phyloP scores from a whole-genome alignment of 345 rosid species.

The Corymbia maculata region DNA sequence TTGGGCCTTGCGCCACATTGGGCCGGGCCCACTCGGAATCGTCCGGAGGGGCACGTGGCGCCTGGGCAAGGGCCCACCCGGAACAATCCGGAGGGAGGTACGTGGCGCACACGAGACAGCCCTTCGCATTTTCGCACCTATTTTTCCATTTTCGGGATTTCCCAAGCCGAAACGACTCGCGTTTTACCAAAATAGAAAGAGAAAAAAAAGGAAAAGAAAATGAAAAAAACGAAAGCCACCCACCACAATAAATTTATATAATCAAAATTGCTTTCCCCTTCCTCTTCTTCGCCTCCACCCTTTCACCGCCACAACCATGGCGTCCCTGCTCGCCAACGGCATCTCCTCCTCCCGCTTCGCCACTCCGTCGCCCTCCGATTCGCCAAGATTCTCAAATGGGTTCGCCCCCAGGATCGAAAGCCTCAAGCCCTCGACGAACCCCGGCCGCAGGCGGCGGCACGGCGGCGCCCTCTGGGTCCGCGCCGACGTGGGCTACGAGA shows the following conservation, averaged over 20 bases:
- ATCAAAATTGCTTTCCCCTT: neutral
- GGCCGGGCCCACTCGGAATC: neutral
- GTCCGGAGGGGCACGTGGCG: neutral
- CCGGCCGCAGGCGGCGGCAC: neutral
- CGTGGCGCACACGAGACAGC: neutral
- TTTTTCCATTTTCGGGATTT: neutral
- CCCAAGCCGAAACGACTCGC: neutral
- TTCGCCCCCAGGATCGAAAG: slow-evolving; percentile 15
- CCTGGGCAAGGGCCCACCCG: neutral
- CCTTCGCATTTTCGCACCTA: neutral
- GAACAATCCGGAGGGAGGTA: neutral
- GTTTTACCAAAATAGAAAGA: neutral
- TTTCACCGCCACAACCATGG: neutral
- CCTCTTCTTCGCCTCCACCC: neutral
- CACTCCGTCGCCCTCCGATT: neutral
- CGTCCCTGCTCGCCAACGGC: neutral
- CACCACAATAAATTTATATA: neutral
- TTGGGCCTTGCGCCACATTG: neutral
- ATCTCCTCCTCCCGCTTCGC: neutral
- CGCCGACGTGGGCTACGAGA: slow-evolving; percentile 6
- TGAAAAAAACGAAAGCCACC: neutral
- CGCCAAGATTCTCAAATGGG: neutral
- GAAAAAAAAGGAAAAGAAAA: accelerated
- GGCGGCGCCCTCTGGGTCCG: neutral
- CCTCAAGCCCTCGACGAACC: neutral